Evolutionary conservation across 805 yeast genomes (phyloP), one percentile per base, ranked within the genome.

Genomic region (Monosporozyma solicola): DNA sequence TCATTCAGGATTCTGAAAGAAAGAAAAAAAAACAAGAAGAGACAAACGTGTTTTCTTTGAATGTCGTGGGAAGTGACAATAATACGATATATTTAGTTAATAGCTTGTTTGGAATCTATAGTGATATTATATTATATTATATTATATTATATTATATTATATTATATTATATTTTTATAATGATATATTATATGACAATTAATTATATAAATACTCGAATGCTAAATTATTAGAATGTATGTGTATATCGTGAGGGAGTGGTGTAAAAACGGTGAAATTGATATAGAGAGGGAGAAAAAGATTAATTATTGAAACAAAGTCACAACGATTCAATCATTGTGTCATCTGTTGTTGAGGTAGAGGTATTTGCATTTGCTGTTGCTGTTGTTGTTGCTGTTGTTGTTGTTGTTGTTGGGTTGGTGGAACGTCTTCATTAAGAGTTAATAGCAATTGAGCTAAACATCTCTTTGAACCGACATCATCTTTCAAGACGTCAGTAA

Each of bases 391-490:
- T n/a, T 22, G 31, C 9, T 29, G 41, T 32, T 8, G 25, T 7
- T 25, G 25, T 29, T 29, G n/a, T 27, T 7, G 27, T 32, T 29
- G 44, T 35, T 41, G 39, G 5, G 35, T 20, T 16, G 37, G 51
- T 44, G 27, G 51, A 7, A 16, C 51, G 9, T 64, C 66, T 47
- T 79, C 82, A 49, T 79, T 74, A 57, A 87, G 74, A 59, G 84
- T 85, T 51, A 84, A 75, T 57, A 92, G 74, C 48, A 94, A 75
- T 69, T 91, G 96, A 2, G 90, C 84, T 55, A 94, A 74, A 64
- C 97, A 88, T 59, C 90, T 79, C 63, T 87, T 89, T 7, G 97
- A 89, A 13, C 91, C 89, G 2, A 81, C 79, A 63, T 92, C 99
- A 61, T 92, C 98, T 61, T 84, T 82, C 52, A 92, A 75, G 2